Conservation (phyloP, 2,329 filamentous ascomycete genomes). For the Sporothrix luriei region DNA sequence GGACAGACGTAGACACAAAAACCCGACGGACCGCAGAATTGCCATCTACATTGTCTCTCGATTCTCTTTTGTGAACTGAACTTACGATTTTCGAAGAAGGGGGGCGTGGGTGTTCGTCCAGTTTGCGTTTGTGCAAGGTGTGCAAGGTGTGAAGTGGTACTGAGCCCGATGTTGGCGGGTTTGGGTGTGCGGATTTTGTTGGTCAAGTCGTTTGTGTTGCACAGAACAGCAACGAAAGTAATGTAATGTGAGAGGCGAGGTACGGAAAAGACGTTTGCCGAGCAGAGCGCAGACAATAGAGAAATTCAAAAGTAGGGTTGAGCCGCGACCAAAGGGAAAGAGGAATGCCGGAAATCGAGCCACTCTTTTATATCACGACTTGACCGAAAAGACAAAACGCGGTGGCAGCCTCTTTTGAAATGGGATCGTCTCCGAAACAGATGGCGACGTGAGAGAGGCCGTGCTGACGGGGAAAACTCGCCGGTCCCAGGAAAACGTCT, state of each 20-base stretch:
- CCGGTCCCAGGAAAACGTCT: slow-evolving; percentile 7
- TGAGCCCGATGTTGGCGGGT: slow-evolving; percentile 23
- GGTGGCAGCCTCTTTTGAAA: background rate
- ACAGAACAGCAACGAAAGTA: slow-evolving; percentile 9
- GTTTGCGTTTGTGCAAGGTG: background rate
- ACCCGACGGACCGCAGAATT: no score
- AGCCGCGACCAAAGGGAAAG: background rate
- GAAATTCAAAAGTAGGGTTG: background rate
- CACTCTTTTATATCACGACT: slow-evolving; percentile 23
- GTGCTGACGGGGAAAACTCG: background rate
- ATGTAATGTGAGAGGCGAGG: slow-evolving; percentile 14
- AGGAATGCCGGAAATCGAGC: background rate
- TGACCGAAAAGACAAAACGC: background rate
- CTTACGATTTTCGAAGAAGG: background rate
- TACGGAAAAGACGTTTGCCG: background rate
- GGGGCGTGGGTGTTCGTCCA: background rate
- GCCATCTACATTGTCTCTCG: no score
- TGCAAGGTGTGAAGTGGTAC: slow-evolving; percentile 21
- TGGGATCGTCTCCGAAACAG: background rate
- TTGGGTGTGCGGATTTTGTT: background rate
- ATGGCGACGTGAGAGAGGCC: background rate
- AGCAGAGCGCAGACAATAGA: background rate
- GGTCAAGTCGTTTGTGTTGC: slow-evolving; percentile 7
- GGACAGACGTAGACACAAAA: background rate
- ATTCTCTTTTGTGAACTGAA: background rate